These are phyloP conservation scores for Talaromyces trachyspermus DNA, from an alignment of 495 filamentous ascomycete species.

Conservation along the genomic window DNA sequence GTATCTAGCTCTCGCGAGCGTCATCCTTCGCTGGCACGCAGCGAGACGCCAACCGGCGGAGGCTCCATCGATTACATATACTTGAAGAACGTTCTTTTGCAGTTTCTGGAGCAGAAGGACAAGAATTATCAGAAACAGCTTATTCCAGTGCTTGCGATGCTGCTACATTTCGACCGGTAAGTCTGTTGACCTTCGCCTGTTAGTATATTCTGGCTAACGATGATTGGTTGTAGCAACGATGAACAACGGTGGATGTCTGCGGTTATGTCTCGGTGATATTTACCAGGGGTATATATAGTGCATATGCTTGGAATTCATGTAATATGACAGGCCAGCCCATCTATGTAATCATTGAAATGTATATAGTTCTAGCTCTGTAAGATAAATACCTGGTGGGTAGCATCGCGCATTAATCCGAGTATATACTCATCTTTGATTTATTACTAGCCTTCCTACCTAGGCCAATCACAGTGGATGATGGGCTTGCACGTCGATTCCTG, in stretches of 20 bases:
- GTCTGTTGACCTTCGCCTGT: slow-evolving; percentile 16
- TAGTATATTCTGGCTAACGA: slow-evolving; percentile 5
- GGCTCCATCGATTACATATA: slow-evolving; percentile 69
- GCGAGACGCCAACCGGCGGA: slow-evolving; percentile 28
- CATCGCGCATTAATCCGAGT: too few relatives aligned
- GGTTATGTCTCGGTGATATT: slow-evolving; percentile 42
- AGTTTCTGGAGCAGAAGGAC: slow-evolving; percentile 92
- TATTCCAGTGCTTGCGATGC: slow-evolving; percentile 82
- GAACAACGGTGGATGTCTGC: slow-evolving; percentile 85
- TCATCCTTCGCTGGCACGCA: slow-evolving; percentile 31
- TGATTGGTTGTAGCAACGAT: slow-evolving; percentile 50
- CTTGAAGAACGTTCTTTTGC: slow-evolving; percentile 88
- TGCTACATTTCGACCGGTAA: slow-evolving; percentile 87
- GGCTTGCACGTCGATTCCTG: too few relatives aligned
- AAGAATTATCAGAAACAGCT: slow-evolving; percentile 85
- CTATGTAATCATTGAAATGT: too few relatives aligned
- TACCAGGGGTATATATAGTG: not conserved
- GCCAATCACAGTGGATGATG: too few relatives aligned
- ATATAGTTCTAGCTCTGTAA: too few relatives aligned
- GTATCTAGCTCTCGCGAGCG: slow-evolving; percentile 33
- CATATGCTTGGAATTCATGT: too few relatives aligned
- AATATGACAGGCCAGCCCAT: too few relatives aligned
- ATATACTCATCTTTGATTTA: too few relatives aligned
- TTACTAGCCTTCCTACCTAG: too few relatives aligned
- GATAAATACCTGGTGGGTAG: too few relatives aligned